A percentile compares a stretch with the other conserved stretches of the same genome.
These are phyloP conservation scores for Starmerella potacharoeniae DNA, from an alignment of 805 yeast species.

Conservation along the genomic window DNA sequence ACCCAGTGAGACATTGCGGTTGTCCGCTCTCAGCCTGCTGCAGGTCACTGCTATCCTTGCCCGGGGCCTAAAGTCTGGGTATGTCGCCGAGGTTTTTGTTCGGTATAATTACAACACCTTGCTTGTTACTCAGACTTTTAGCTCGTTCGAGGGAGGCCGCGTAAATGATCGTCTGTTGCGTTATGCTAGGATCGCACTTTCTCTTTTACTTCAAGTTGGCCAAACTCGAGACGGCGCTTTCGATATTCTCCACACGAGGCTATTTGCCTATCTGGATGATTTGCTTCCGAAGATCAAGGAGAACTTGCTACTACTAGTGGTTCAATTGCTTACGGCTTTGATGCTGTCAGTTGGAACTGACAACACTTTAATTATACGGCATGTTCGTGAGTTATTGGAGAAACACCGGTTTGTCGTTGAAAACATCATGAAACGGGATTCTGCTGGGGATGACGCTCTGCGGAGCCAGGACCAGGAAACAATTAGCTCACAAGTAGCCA, in stretches of 20 bases:
- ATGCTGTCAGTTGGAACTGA: conserved; percentile 68
- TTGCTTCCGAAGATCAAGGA: conserved; percentile 43
- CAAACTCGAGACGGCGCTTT: conserved; percentile 69
- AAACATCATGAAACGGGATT: conserved; percentile 5
- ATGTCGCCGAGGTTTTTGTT: conserved; percentile 49
- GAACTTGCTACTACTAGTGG: conserved; percentile 60
- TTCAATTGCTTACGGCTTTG: conserved; percentile 58
- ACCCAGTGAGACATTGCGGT: conserved; percentile 55
- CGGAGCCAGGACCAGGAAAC: not conserved
- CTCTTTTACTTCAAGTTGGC: conserved; percentile 61
- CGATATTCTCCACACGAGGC: conserved; percentile 59
- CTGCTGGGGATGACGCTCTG: not conserved
- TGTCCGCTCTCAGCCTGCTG: conserved; percentile 63
- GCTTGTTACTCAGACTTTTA: not conserved
- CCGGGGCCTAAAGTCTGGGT: conserved; percentile 39
- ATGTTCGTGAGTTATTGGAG: conserved; percentile 41
- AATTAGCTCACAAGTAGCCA: conserved; percentile 2
- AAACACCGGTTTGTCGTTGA: conserved; percentile 32
- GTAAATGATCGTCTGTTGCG: conserved; percentile 36
- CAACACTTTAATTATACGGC: conserved; percentile 46
- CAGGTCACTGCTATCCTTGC: conserved; percentile 54
- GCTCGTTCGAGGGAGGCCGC: not conserved
- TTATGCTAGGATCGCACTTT: conserved; percentile 45
- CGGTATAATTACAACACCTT: conserved; percentile 42
- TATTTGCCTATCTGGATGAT: conserved; percentile 52